These are phyloP conservation scores for Penicillium paradoxum DNA, from an alignment of 495 filamentous ascomycete genomes.

Conservation along the genomic window DNA sequence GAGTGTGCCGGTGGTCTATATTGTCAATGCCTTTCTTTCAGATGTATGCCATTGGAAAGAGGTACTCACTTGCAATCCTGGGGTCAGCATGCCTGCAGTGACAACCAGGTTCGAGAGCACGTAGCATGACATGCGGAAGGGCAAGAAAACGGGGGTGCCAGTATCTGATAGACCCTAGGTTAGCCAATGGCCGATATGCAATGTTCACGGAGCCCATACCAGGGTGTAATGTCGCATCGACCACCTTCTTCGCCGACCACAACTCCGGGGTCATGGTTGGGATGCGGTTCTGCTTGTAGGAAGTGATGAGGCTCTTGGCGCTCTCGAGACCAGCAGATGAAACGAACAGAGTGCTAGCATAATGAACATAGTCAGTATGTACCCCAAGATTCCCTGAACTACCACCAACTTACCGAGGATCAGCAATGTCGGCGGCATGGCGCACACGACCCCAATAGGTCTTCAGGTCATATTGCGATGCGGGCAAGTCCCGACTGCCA, in stretches of 20 bases:
- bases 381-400: neutral
- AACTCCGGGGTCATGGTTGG: slow-evolving; percentile 79
- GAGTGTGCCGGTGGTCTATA: slow-evolving; percentile 76
- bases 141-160: slow-evolving; percentile 83
- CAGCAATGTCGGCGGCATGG: slow-evolving; percentile 84
- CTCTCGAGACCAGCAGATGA: slow-evolving; percentile 69
- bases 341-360: slow-evolving; percentile 69
- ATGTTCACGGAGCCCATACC: slow-evolving; percentile 45
- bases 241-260: slow-evolving; percentile 93
- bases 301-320: slow-evolving; percentile 69
- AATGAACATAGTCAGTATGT: slow-evolving; percentile 8
- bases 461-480: slow-evolving; percentile 83
- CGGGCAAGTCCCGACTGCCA: slow-evolving; percentile 77
- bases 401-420: slow-evolving; percentile 74
- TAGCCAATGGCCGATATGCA: slow-evolving; percentile 4
- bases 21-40: neutral
- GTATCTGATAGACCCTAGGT: slow-evolving; percentile 56
- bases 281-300: slow-evolving; percentile 77
- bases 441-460: slow-evolving; percentile 94
- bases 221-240: slow-evolving; percentile 93
- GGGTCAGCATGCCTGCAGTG: slow-evolving; percentile 97
- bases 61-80: slow-evolving; percentile 46
- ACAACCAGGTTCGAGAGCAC: slow-evolving; percentile 91
- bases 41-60: neutral
- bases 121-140: slow-evolving; percentile 96